These are phyloP conservation scores for Alternaria sp. DNA, from an alignment of 2,329 filamentous ascomycete species.

Conservation along the genomic window DNA sequence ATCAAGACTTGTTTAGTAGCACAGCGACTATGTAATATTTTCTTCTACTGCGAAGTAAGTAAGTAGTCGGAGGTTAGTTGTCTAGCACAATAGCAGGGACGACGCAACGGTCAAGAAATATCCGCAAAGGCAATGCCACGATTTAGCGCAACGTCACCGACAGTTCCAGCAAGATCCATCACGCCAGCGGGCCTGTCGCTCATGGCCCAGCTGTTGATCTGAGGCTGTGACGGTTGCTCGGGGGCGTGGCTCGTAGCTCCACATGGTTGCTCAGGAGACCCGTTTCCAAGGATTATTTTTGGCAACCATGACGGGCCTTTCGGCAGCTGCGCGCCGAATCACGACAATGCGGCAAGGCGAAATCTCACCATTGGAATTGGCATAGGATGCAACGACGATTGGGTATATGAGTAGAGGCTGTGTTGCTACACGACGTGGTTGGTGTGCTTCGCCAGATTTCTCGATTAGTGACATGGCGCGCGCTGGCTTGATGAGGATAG, in stretches of 20 bases:
- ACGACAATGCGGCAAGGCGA: not conserved
- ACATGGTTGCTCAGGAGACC: conserved; percentile 30
- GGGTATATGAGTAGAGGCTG: not conserved
- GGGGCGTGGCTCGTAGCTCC: conserved; percentile 21
- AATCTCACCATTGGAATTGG: not conserved
- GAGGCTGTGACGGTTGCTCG: conserved; percentile 17
- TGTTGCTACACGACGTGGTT: not conserved
- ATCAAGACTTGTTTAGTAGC: not conserved
- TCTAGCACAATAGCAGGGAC: not conserved
- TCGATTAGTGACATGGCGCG: not conserved
- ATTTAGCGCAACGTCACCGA: conserved; percentile 17
- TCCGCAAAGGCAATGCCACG: conserved; percentile 1
- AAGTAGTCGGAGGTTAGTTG: conserved; percentile 2
- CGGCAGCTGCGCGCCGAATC: conserved; percentile 1
- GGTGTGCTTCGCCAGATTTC: not conserved
- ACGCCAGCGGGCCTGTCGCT: not conserved
- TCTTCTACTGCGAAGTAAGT: not conserved
- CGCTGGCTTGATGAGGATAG: conserved; percentile 6
- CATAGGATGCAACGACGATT: not conserved
- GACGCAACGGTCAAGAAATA: conserved; percentile 6
- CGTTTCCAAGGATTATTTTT: conserved; percentile 26
- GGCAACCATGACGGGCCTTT: conserved; percentile 17
- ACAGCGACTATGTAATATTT: not conserved
- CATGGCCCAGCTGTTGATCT: conserved; percentile 13
- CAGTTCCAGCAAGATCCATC: conserved; percentile 8